Evolutionary conservation across 352 stramenopile genomes (phyloP).

Genomic region (Aphanomyces euteiches): DNA sequence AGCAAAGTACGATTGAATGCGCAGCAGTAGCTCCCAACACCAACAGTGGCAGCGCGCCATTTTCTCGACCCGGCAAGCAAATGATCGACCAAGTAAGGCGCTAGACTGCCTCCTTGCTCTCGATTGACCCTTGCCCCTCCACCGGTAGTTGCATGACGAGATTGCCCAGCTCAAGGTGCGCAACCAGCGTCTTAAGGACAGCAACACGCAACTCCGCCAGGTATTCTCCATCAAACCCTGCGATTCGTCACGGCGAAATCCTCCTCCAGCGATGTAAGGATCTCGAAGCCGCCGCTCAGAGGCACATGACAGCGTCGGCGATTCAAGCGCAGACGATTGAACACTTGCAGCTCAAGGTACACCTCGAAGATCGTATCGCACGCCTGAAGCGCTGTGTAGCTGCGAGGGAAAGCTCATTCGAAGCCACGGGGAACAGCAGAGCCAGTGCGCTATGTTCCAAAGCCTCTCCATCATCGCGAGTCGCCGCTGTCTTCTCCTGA

Average conservation of each 20-base stretch:
- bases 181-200: not conserved
- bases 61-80: too few species aligned
- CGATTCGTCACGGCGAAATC: not conserved
- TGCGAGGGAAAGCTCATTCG: not conserved
- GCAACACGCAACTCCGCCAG: constrained; percentile 17
- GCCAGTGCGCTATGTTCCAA: too few species aligned
- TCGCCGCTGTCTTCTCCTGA: not conserved
- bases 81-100: too few species aligned
- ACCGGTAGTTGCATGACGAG: not conserved
- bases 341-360: constrained; percentile 4
- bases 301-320: not conserved
- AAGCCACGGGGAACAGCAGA: too few species aligned
- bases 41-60: too few species aligned
- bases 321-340: constrained; percentile 21
- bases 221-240: not conserved
- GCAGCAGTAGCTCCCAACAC: too few species aligned
- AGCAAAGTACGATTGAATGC: too few species aligned
- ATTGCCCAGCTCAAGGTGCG: constrained; percentile 2
- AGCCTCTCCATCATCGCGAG: not conserved
- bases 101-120: too few species aligned
- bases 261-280: constrained; percentile 3
- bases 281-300: not conserved
- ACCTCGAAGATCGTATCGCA: not conserved
- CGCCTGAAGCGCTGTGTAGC: not conserved
- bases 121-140: too few species aligned